Evolutionary conservation across 768 basidiomycete species (phyloP).

Genomic region (Pholiota microspora): DNA sequence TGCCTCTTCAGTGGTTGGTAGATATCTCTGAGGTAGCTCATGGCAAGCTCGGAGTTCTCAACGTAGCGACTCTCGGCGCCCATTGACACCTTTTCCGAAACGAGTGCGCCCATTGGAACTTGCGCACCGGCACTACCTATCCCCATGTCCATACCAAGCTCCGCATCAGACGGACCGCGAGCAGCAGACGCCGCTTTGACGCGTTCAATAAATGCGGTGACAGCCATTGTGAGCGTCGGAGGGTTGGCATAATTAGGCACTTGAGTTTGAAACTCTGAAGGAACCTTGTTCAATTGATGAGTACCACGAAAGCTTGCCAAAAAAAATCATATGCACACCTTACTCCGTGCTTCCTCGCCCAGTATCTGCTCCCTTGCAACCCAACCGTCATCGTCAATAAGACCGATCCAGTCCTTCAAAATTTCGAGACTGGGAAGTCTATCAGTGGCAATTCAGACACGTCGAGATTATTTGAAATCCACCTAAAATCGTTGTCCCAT

Average conservation of each 20-base stretch:
- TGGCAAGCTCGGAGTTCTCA: slow-evolving; percentile 57
- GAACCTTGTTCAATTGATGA: slow-evolving; percentile 46
- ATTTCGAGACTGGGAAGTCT: slow-evolving; percentile 76
- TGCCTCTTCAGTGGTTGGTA: slow-evolving; percentile 85
- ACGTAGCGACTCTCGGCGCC: slow-evolving; percentile 43
- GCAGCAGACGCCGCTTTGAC: slow-evolving; percentile 41
- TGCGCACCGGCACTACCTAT: slow-evolving; percentile 51
- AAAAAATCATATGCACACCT: slow-evolving; percentile 40
- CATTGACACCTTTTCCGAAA: slow-evolving; percentile 6
- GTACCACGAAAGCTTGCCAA: not conserved
- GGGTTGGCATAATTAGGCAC: slow-evolving; percentile 95
- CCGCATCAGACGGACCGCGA: slow-evolving; percentile 50
- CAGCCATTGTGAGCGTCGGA: slow-evolving; percentile 91
- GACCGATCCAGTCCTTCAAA: slow-evolving; percentile 82
- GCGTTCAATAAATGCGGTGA: slow-evolving; percentile 85
- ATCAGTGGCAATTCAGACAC: too few relatives aligned
- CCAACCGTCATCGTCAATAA: slow-evolving; percentile 95
- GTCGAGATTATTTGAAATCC: slow-evolving; percentile 1
- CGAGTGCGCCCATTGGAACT: slow-evolving; percentile 37
- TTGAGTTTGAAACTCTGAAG: slow-evolving; percentile 87
- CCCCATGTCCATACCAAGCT: slow-evolving; percentile 66
- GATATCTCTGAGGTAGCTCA: slow-evolving; percentile 72
- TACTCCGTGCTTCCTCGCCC: slow-evolving; percentile 94
- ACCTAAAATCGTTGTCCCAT: slow-evolving; percentile 85
- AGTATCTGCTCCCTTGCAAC: slow-evolving; percentile 95